These are phyloP conservation scores for Rostrohypoxylon terebratum DNA, from an alignment of 495 filamentous ascomycete genomes.

Conservation along the genomic window DNA sequence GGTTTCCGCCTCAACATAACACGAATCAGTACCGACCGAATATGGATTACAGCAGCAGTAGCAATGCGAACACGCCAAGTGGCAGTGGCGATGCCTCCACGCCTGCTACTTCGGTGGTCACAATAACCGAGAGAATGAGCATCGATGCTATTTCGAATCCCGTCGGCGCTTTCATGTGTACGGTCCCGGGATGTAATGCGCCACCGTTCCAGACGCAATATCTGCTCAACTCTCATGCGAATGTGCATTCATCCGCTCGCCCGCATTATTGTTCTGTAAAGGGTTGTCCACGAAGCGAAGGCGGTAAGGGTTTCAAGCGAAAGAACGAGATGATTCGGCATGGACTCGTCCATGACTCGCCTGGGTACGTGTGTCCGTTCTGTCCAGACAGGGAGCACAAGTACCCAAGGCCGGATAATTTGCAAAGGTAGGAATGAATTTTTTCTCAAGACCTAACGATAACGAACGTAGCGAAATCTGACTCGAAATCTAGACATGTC, in stretches of 20 bases:
- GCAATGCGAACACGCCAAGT: slow-evolving; percentile 49
- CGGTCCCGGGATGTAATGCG: slow-evolving; percentile 74
- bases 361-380: slow-evolving; percentile 97
- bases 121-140: slow-evolving; percentile 63
- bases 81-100: slow-evolving; percentile 53
- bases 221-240: slow-evolving; percentile 88
- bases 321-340: slow-evolving; percentile 99
- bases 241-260: slow-evolving; percentile 90
- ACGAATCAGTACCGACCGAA: slow-evolving; percentile 36
- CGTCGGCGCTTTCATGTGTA: slow-evolving; percentile 61
- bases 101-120: slow-evolving; percentile 53
- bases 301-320: slow-evolving; percentile 95
- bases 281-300: slow-evolving; percentile 80
- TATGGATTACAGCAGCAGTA: slow-evolving; percentile 46
- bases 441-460: slow-evolving; percentile 6
- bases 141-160: slow-evolving; percentile 62
- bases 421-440: slow-evolving; percentile 82
- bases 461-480: slow-evolving; percentile 26
- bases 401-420: slow-evolving; percentile 96
- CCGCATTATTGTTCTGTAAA: slow-evolving; percentile 92
- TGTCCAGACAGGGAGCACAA: slow-evolving; percentile 96
- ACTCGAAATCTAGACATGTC: slow-evolving; percentile 74
- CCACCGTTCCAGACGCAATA: slow-evolving; percentile 91
- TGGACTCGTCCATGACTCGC: slow-evolving; percentile 93
- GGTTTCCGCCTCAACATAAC: slow-evolving; percentile 38